These are phyloP conservation scores for Biancaea sappan DNA, from an alignment of 306 rosid species.

Conservation along the genomic window DNA sequence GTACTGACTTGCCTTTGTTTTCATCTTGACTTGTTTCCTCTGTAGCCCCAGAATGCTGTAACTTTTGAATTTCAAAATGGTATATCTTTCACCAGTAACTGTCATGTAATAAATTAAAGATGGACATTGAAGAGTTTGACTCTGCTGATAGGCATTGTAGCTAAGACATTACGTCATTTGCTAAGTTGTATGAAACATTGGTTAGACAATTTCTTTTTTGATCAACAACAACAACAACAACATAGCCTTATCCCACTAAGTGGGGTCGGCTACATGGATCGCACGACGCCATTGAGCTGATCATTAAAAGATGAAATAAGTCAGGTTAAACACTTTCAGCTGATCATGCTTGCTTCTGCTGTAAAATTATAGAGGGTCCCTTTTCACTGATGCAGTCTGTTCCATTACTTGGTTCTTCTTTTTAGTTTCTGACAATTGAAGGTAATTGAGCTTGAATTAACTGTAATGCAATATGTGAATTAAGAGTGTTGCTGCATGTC, in stretches of 20 bases:
- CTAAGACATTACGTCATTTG: background rate
- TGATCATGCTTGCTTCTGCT: constrained; percentile 3
- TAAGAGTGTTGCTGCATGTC: constrained; percentile 1
- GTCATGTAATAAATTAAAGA: background rate
- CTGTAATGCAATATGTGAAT: background rate
- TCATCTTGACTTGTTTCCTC: constrained; percentile 9
- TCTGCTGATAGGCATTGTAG: background rate
- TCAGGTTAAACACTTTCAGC: constrained; percentile 23
- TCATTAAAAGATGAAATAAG: no score
- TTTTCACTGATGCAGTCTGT: background rate
- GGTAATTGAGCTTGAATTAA: no score
- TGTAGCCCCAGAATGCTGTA: background rate
- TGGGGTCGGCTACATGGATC: no score
- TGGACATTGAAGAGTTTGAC: background rate
- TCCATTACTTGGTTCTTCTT: background rate
- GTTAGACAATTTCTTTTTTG: background rate
- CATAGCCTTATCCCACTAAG: no score
- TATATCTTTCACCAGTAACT: constrained; percentile 6
- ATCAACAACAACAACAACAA: background rate
- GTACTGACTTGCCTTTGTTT: background rate
- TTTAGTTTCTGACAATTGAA: background rate
- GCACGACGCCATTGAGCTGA: no score
- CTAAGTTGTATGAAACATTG: constrained; percentile 17
- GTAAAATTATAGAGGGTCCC: constrained; percentile 6
- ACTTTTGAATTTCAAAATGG: constrained; percentile 1